These are phyloP conservation scores for Pichia sp. DNA, from an alignment of 1,139 yeast species.

Conservation along the genomic window DNA sequence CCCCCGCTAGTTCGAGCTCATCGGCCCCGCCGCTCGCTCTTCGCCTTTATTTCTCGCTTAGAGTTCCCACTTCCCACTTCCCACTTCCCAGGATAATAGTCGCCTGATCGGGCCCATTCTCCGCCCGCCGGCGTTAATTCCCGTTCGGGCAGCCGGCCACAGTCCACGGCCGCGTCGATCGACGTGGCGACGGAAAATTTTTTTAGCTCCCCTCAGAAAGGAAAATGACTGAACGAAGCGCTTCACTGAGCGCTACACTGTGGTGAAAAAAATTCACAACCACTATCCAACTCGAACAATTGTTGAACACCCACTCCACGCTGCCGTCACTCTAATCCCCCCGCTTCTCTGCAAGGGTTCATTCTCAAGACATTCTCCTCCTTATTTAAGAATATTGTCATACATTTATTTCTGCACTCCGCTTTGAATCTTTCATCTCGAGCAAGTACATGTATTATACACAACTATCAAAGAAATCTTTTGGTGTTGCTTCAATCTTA, in stretches of 20 bases:
- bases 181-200: background rate
- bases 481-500: constrained; percentile 2
- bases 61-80: no score
- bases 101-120: no score
- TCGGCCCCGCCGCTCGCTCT: no score
- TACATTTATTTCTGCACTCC: background rate
- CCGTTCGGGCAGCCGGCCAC: no score
- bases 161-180: no score
- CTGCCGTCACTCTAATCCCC: background rate
- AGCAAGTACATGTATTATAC: constrained; percentile 5
- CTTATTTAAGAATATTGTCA: background rate
- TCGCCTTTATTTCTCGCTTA: no score
- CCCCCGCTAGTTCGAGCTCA: no score
- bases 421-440: background rate
- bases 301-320: background rate
- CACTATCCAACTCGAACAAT: background rate
- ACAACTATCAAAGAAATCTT: constrained; percentile 2
- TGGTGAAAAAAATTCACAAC: background rate
- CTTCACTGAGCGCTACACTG: background rate
- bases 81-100: no score
- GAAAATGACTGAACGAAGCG: no score
- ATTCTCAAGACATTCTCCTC: background rate
- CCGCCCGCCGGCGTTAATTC: no score
- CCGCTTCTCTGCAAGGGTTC: background rate
- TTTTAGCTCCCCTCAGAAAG: no score